Percentiles rank a stretch among this genome's conserved stretches.
Evolutionary conservation across 768 basidiomycete genomes (phyloP).

Genomic region (Boletus barrowsii): DNA sequence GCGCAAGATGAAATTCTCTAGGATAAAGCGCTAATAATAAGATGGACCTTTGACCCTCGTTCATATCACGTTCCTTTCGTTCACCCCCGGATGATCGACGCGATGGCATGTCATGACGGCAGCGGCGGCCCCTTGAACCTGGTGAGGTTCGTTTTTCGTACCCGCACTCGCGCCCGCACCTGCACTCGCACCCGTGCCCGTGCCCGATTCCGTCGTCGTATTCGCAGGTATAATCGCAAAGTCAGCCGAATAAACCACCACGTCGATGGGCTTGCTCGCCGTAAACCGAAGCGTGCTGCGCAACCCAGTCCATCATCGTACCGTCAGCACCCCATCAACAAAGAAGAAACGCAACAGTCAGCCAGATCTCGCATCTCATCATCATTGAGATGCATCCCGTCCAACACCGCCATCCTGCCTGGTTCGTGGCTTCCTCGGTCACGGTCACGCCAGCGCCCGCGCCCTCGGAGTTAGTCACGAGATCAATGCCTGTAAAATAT

Average conservation of each 20-base stretch:
- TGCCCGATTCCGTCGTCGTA: constrained; percentile 2
- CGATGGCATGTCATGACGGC: background rate
- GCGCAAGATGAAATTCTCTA: no score
- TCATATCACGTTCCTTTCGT: background rate
- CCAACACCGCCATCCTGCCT: constrained; percentile 12
- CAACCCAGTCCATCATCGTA: no score
- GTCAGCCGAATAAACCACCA: constrained; percentile 47
- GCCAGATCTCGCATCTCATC: constrained; percentile 12
- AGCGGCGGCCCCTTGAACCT: background rate
- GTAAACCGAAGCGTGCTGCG: constrained; percentile 34
- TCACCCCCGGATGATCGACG: background rate
- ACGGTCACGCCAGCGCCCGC: background rate
- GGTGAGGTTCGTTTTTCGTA: no score
- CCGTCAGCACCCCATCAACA: background rate
- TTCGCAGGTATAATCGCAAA: constrained; percentile 40
- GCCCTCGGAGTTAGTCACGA: background rate
- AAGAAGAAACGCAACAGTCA: background rate
- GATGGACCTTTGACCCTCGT: background rate
- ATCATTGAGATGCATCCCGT: background rate
- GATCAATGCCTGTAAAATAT: no score
- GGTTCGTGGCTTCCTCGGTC: constrained; percentile 4
- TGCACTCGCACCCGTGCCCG: background rate
- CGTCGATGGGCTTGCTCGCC: constrained; percentile 20
- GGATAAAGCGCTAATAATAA: no score
- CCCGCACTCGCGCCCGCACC: background rate